A percentile compares a stretch with the other conserved stretches of the same genome.
Evolutionary conservation across 1,139 yeast genomes (phyloP).

Genomic region (Blastobotrys petasosporus): DNA sequence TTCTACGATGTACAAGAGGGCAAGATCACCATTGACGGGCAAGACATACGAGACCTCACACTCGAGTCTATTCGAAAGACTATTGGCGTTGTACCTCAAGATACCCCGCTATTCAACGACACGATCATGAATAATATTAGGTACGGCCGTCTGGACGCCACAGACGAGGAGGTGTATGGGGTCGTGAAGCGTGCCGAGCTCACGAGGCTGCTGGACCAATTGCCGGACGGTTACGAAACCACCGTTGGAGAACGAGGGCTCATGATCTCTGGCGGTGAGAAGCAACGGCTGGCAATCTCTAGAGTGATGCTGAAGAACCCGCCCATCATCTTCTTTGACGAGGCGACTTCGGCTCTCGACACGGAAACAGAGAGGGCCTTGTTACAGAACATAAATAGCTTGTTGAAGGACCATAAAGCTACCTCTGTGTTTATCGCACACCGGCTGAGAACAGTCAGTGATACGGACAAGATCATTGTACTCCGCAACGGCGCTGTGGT

Average conservation of each 20-base stretch:
- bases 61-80: slow-evolving; percentile 66
- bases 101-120: slow-evolving; percentile 91
- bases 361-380: slow-evolving; percentile 92
- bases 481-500: slow-evolving; percentile 69
- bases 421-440: slow-evolving; percentile 94
- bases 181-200: slow-evolving; percentile 70
- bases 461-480: slow-evolving; percentile 89
- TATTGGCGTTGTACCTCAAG: slow-evolving; percentile 96
- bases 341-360: slow-evolving; percentile 94
- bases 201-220: slow-evolving; percentile 52
- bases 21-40: slow-evolving; percentile 79
- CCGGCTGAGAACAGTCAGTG: slow-evolving; percentile 87
- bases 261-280: slow-evolving; percentile 99
- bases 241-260: slow-evolving; percentile 97
- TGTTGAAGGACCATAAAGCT: slow-evolving; percentile 50
- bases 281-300: slow-evolving; percentile 91
- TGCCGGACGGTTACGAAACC: slow-evolving; percentile 82
- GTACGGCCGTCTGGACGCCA: slow-evolving; percentile 74
- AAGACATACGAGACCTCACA: slow-evolving; percentile 71
- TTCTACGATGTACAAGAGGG: slow-evolving; percentile 83
- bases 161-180: slow-evolving; percentile 60
- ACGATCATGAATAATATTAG: slow-evolving; percentile 80
- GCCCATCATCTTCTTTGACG: slow-evolving; percentile 91
- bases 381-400: slow-evolving; percentile 59
- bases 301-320: slow-evolving; percentile 77